Base-by-base conservation (phyloP, 2,329 filamentous ascomycete species). In the Daldinia sp. region DNA sequence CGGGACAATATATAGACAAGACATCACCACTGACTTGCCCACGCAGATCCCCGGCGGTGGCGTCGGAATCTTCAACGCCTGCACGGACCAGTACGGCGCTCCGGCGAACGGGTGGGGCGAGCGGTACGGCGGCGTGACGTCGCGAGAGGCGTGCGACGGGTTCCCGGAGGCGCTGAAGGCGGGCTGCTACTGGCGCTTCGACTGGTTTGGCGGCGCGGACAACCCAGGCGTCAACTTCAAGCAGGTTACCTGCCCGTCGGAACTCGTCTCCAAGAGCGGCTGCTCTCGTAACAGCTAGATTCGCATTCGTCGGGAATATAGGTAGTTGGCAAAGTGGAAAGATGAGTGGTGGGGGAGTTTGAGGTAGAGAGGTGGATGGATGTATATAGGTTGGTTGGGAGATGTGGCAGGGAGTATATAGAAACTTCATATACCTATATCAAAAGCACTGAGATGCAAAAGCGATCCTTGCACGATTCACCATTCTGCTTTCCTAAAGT, bases 121-220 rank as follows among this genome's bases (percentile, higher is more conserved):
- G 60, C 83, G 83, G 65, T 90, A 89, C 77, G 88, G 88, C 53
- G 88, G 88, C 55, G 81, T 89, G 69, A 79, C 80, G 20, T 82
- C 82, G 57, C 81, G 84, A 61, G 78, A 79, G 57, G 82, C 86
- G 35, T 90, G 88, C 79, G 80, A 82, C 67, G 74, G 77, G 58
- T 86, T 88, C 79, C 88, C 88, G 0, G 79, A 75, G 41, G 79
- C 82, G 41, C 81, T 90, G 58, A 85, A 87, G 80, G 80, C 79
- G 9, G 88, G 88, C 7, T 90, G 88, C 79, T 81, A 85, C 76
- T 90, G 88, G 86, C 86, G 88, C 67, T 90, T 89, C 74, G 86
- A 89, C 80, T 90, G 87, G 87, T 89, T 90, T 79, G 74, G 81
- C 70, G 84, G 84, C 68, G 83, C 87, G 55, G 85, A 89, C 75